Evolutionary conservation across 805 yeast species (phyloP).

Genomic region (Sungouiozyma intestinalis): DNA sequence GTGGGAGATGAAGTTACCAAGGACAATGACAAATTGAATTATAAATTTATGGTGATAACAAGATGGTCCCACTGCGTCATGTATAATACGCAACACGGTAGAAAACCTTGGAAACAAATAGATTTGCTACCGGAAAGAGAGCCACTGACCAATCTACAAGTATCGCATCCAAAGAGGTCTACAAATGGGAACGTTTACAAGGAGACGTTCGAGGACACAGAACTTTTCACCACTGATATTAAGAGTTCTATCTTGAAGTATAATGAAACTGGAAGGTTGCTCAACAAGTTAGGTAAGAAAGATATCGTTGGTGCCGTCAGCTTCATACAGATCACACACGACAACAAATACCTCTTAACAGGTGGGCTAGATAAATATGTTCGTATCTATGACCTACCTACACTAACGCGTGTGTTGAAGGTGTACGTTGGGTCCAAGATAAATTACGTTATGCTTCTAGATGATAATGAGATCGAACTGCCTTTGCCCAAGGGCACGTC

Average conservation of each 20-base stretch:
- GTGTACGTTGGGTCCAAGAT: constrained; percentile 70
- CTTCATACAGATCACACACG: constrained; percentile 15
- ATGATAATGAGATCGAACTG: constrained; percentile 30
- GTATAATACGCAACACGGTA: constrained; percentile 59
- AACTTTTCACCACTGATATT: constrained; percentile 54
- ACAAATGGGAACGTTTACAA: constrained; percentile 6
- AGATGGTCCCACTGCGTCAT: constrained; percentile 44
- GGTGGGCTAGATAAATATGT: constrained; percentile 87
- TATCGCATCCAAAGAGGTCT: constrained; percentile 5
- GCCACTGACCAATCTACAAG: constrained; percentile 15
- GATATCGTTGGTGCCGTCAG: constrained; percentile 51
- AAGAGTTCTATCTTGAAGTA: constrained; percentile 54
- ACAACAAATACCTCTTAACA: constrained; percentile 43
- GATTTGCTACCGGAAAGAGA: constrained; percentile 23
- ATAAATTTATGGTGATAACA: constrained; percentile 54
- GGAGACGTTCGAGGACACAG: constrained; percentile 14
- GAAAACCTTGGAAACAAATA: constrained; percentile 46
- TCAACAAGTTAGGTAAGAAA: constrained; percentile 70
- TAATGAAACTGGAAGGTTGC: constrained; percentile 40
- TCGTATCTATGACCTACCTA: constrained; percentile 56
- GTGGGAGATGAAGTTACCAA: constrained; percentile 10
- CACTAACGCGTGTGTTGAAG: constrained; percentile 52
- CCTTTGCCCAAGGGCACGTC: constrained; percentile 26
- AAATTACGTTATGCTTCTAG: constrained; percentile 14
- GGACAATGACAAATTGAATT: constrained; percentile 20